Evolutionary conservation across 2,329 filamentous ascomycete species (phyloP).

Genomic region (Coniochaeta pulveracea): DNA sequence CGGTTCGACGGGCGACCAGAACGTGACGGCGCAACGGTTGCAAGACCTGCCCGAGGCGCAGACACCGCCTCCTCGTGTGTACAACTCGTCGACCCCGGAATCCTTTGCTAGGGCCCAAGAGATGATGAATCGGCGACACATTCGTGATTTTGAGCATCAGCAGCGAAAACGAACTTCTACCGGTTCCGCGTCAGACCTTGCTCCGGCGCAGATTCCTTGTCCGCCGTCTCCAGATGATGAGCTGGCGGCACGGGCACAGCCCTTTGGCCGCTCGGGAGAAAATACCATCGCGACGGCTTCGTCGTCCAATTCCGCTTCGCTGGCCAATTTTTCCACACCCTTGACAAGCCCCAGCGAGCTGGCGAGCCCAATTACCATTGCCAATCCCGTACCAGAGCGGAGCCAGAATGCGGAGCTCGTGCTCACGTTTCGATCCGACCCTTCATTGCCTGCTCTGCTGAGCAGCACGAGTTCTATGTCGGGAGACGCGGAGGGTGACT

Average conservation of each 20-base stretch:
- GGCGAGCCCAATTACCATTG: conserved; percentile 33
- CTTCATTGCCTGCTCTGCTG: conserved; percentile 50
- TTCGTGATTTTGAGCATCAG: too few species aligned
- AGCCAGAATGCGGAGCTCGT: conserved; percentile 31
- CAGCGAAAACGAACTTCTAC: conserved; percentile 1
- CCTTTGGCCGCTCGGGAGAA: conserved; percentile 23
- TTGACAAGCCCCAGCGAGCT: conserved; percentile 44
- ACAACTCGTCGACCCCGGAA: too few species aligned
- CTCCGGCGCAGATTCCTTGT: conserved; percentile 22
- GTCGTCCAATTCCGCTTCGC: conserved; percentile 41
- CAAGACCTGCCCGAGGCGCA: too few species aligned
- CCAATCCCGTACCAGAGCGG: conserved; percentile 23
- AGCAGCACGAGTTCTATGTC: conserved; percentile 55
- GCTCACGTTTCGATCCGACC: conserved; percentile 48
- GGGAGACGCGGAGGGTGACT: conserved; percentile 50
- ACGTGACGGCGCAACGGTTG: too few species aligned
- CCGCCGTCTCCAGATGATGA: conserved; percentile 35
- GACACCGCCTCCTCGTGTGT: too few species aligned
- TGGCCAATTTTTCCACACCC: conserved; percentile 35
- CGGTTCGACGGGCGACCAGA: too few species aligned
- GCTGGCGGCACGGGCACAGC: conserved; percentile 18
- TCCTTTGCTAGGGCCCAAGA: too few species aligned
- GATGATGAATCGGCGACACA: too few species aligned
- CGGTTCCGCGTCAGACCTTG: too few species aligned
- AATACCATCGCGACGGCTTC: conserved; percentile 31